Base-by-base conservation (phyloP, 768 basidiomycete genomes). In the Russula griseocarnosa region DNA sequence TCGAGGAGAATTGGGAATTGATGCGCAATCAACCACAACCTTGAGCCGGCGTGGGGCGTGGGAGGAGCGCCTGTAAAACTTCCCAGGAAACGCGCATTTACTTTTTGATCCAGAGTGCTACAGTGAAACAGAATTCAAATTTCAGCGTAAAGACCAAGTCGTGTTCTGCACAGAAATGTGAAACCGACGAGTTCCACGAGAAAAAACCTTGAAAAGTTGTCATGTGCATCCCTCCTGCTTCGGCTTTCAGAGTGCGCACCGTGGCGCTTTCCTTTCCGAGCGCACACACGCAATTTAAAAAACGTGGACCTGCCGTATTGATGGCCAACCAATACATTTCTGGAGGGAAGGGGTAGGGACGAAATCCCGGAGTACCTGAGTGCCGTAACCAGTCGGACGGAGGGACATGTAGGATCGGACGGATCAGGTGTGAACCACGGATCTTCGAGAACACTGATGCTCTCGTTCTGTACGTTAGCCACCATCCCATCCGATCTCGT, bases 71-170 rank as follows among this genome's bases (percentile, higher is more conserved):
- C 44, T 61, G 18, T 34, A 8, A 58, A 58, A 47, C 44, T 58
- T 58, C 56, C 56, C 56, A 58, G 56, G 56, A 30, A 58, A 58
- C 56, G 56, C 56, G n/a, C 56, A 14, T 30, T 47, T 34, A 24
- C 44, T 47, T 32, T 24, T 55, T 38, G 14, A 55, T 55, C 20
- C 20, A 24, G 22, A 13, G 22, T 55, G 53, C 53, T 24, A 3
- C 14, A 36, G 16, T 58, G 20, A 11, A 34, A 46, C 28, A 16
- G 20, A 46, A 10, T 22, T 10, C 22, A 46, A 47, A 11, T 47
- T 22, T 47, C n/a, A 16, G 30, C 14, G 14, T 30, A n/a, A n/a
- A 32, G 28, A n/a, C 44, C 7, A 14, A 40, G n/a, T 26, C 24
- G 24, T 40, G 22, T 40, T 55, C 54, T 40, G 24, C 38, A 38